Conservation (phyloP, 2,329 filamentous ascomycete species). For the Microdochium bolleyi region DNA sequence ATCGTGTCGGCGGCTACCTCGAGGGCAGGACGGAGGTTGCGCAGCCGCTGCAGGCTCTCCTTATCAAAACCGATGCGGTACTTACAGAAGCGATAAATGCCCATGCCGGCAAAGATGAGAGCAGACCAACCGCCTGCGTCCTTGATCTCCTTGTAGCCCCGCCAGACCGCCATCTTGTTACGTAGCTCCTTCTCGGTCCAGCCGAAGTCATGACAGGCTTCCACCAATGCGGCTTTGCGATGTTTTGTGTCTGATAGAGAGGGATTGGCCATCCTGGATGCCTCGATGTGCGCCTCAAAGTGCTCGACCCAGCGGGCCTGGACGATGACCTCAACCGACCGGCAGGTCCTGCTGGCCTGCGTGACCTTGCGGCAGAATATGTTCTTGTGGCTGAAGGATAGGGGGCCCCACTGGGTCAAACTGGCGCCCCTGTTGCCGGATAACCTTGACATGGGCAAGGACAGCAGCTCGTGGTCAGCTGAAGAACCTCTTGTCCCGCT, state of each 20-base stretch:
- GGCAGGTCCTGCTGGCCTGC: slow-evolving; percentile 39
- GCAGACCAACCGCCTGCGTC: slow-evolving; percentile 46
- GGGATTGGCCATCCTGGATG: slow-evolving; percentile 27
- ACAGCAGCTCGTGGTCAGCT: background rate
- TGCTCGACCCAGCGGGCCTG: slow-evolving; percentile 49
- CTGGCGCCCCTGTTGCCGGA: background rate
- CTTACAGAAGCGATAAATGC: slow-evolving; percentile 53
- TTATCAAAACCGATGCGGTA: slow-evolving; percentile 45
- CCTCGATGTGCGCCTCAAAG: slow-evolving; percentile 40
- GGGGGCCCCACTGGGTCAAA: slow-evolving; percentile 1
- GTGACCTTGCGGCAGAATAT: slow-evolving; percentile 22
- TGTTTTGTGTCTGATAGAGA: slow-evolving; percentile 35
- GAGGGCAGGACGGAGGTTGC: slow-evolving; percentile 34
- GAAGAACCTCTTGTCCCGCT: background rate
- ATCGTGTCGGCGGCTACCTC: slow-evolving; percentile 44
- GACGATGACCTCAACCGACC: slow-evolving; percentile 51
- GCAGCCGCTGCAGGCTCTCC: slow-evolving; percentile 38
- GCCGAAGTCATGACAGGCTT: slow-evolving; percentile 43
- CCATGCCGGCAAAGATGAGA: slow-evolving; percentile 48
- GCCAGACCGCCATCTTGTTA: slow-evolving; percentile 42
- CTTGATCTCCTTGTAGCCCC: slow-evolving; percentile 51
- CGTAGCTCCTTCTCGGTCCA: slow-evolving; percentile 51
- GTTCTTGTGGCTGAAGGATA: slow-evolving; percentile 20
- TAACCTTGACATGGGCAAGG: slow-evolving; percentile 1
- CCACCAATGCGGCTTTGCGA: slow-evolving; percentile 41